Evolutionary conservation across 768 basidiomycete genomes (phyloP).

Genomic region (Trametes gibbosa): DNA sequence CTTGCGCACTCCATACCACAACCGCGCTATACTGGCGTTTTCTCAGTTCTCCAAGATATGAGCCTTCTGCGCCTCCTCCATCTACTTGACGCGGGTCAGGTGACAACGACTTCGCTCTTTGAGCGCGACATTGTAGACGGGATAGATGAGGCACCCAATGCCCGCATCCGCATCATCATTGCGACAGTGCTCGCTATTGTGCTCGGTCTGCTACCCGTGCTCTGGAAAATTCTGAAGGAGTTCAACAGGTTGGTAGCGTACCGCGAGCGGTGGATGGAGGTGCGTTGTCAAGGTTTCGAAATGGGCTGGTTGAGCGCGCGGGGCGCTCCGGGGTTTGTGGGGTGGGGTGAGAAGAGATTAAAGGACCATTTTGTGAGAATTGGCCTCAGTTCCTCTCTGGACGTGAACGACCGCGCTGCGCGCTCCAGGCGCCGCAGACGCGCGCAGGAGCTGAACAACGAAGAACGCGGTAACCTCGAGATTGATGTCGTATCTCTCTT

Average conservation of each 20-base stretch:
- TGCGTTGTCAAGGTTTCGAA: conserved; percentile 66
- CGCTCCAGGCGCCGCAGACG: conserved; percentile 23
- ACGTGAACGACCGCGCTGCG: conserved; percentile 30
- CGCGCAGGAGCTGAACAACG: conserved; percentile 34
- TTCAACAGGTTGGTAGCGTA: conserved; percentile 55
- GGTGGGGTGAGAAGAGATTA: conserved; percentile 71
- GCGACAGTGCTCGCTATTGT: conserved; percentile 60
- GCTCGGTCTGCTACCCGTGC: conserved; percentile 61
- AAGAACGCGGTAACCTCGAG: conserved; percentile 49
- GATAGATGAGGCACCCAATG: conserved; percentile 38
- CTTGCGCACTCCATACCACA: conserved; percentile 48
- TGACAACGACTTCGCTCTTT: conserved; percentile 23
- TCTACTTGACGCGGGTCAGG: conserved; percentile 42
- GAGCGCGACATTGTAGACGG: conserved; percentile 37
- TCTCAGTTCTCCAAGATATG: conserved; percentile 71
- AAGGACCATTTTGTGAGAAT: conserved; percentile 66
- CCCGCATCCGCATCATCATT: conserved; percentile 64
- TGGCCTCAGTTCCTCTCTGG: conserved; percentile 62
- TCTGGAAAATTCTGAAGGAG: conserved; percentile 63
- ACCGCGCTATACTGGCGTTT: conserved; percentile 52
- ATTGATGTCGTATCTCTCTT: conserved; percentile 72
- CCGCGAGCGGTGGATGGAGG: conserved; percentile 56
- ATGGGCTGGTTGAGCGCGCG: conserved; percentile 71
- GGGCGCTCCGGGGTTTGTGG: conserved; percentile 62
- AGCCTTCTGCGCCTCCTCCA: conserved; percentile 73